phyloP scores from a whole-genome alignment of 495 filamentous ascomycete genomes.

The Aspergillus haitiensis region DNA sequence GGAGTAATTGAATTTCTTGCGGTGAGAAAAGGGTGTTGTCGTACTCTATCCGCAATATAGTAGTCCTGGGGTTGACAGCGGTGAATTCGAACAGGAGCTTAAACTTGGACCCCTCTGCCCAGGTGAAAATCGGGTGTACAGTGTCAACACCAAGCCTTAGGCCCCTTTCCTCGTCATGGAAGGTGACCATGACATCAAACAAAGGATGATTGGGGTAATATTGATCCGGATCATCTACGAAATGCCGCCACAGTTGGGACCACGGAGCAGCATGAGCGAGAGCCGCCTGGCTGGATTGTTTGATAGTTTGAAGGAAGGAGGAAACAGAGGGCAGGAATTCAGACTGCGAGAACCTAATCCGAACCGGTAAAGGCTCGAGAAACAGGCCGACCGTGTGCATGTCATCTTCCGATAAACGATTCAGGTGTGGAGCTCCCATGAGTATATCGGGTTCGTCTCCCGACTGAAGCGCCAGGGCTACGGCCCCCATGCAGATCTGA shows the following conservation, averaged over 20 bases:
- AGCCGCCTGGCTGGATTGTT: conserved; percentile 22
- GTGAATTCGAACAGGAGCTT: conserved; percentile 4
- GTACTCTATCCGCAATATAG: not conserved
- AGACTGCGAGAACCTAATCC: conserved; percentile 18
- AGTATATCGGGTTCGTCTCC: conserved; percentile 25
- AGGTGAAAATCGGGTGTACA: not conserved
- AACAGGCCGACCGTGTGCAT: conserved; percentile 33
- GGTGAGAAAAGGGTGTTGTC: not conserved
- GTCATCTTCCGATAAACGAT: conserved; percentile 29
- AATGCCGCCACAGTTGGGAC: conserved; percentile 25
- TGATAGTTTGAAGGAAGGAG: conserved; percentile 20
- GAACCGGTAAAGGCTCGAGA: conserved; percentile 36
- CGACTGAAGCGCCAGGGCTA: conserved; percentile 25
- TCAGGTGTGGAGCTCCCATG: conserved; percentile 31
- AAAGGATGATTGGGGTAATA: conserved; percentile 27
- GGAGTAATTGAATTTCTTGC: not conserved
- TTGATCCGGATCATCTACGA: conserved; percentile 19
- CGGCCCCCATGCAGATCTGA: conserved; percentile 31
- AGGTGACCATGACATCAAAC: conserved; percentile 36
- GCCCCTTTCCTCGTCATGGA: conserved; percentile 25
- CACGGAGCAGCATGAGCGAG: conserved; percentile 29
- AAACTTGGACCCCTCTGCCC: conserved; percentile 7
- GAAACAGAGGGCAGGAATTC: not conserved
- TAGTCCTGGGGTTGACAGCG: not conserved
- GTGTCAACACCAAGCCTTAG: not conserved